Conservation (phyloP, 139 green algal species). For the Micractinium sp. region DNA sequence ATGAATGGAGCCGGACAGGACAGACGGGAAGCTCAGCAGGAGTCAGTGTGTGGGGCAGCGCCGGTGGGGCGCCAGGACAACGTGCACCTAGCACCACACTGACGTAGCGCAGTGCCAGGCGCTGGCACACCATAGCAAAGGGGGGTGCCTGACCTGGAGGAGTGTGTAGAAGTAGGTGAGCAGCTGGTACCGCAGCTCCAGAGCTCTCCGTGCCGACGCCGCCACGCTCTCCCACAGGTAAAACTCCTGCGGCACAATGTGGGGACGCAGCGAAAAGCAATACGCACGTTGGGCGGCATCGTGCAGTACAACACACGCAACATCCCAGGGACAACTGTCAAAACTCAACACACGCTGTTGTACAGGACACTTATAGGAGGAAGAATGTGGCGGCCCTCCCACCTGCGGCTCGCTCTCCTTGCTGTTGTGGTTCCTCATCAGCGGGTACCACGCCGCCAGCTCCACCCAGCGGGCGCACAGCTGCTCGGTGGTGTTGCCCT, state of each 20-base stretch:
- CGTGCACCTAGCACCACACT: slow-evolving; percentile 10
- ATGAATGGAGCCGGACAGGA: neutral
- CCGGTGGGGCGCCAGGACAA: slow-evolving; percentile 35
- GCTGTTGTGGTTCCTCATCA: neutral
- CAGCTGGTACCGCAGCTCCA: slow-evolving; percentile 76
- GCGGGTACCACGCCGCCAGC: slow-evolving; percentile 16
- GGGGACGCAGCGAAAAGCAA: neutral
- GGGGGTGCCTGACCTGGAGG: slow-evolving; percentile 24
- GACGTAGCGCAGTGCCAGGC: too few relatives aligned
- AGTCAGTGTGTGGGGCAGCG: neutral
- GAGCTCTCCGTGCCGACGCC: slow-evolving; percentile 45
- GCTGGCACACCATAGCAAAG: too few relatives aligned
- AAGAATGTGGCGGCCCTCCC: too few relatives aligned
- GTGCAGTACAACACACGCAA: too few relatives aligned
- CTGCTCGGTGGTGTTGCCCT: slow-evolving; percentile 58
- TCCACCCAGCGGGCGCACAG: slow-evolving; percentile 72
- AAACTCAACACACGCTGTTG: neutral
- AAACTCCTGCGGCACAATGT: slow-evolving; percentile 50
- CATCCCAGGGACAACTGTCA: neutral
- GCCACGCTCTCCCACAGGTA: slow-evolving; percentile 69
- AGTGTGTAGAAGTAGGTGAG: slow-evolving; percentile 75
- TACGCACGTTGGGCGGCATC: neutral
- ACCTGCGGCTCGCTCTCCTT: neutral
- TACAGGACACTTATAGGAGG: too few relatives aligned
- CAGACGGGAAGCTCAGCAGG: neutral